Conservation (phyloP, 2,329 filamentous ascomycete species). For the Xylaria polymorpha region DNA sequence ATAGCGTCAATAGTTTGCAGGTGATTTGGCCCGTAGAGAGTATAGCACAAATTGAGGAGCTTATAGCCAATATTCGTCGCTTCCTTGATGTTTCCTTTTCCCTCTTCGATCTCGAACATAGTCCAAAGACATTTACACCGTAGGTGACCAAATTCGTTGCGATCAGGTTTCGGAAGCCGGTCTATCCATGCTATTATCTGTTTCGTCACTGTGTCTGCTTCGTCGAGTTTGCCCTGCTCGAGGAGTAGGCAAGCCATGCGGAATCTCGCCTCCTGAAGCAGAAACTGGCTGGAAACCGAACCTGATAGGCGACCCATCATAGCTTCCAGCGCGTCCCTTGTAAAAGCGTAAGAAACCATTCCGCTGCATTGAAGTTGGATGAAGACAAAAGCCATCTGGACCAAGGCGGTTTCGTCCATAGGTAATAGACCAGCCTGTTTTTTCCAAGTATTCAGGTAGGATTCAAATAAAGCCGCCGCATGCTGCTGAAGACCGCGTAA, state of each 20-base stretch:
- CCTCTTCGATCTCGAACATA: constrained; percentile 45
- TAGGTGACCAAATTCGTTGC: constrained; percentile 39
- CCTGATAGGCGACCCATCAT: constrained; percentile 37
- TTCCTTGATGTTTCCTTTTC: constrained; percentile 39
- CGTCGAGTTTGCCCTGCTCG: constrained; percentile 38
- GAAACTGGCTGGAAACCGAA: constrained; percentile 40
- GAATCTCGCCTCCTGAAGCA: constrained; percentile 46
- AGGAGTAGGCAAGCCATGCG: constrained; percentile 43
- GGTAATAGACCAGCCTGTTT: constrained; percentile 40
- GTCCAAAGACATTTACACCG: constrained; percentile 45
- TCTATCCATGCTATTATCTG: constrained; percentile 45
- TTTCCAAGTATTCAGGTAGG: constrained; percentile 45
- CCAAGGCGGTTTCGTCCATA: constrained; percentile 39
- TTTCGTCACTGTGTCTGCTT: constrained; percentile 38
- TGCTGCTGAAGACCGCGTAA: constrained; percentile 43
- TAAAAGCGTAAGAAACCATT: constrained; percentile 42
- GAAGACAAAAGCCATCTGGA: constrained; percentile 47
- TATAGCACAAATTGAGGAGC: constrained; percentile 41
- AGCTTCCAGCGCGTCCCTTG: constrained; percentile 39
- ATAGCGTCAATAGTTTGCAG: constrained; percentile 48
- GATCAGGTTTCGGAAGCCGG: constrained; percentile 17
- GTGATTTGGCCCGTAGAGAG: constrained; percentile 43
- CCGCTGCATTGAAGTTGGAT: constrained; percentile 47
- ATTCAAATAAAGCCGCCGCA: constrained; percentile 45
- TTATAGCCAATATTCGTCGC: constrained; percentile 39